These are phyloP conservation scores for Limonium bicolor DNA, from an alignment of 148 eudicot species.

Conservation along the genomic window DNA sequence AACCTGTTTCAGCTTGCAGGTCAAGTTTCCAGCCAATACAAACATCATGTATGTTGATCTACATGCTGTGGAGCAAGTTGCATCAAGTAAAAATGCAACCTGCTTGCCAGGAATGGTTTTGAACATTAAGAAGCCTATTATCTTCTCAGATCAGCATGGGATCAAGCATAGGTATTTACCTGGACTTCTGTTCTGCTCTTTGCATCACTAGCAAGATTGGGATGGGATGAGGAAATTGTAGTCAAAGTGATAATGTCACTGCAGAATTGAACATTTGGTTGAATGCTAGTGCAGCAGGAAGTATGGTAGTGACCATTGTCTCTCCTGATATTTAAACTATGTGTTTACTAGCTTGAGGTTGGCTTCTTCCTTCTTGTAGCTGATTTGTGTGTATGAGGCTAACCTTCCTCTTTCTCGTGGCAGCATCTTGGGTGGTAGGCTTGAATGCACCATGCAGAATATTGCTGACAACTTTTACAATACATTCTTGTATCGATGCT, in stretches of 20 bases:
- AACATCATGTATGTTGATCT: constrained; percentile 90
- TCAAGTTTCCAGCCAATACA: constrained; percentile 89
- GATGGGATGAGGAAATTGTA: not conserved
- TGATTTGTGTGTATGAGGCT: no score
- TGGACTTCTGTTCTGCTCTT: not conserved
- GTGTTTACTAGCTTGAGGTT: no score
- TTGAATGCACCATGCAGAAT: constrained; percentile 99
- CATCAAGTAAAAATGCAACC: constrained; percentile 43
- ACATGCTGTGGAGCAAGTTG: constrained; percentile 72
- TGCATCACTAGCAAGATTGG: not conserved
- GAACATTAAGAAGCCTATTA: constrained; percentile 71
- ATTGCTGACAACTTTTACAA: constrained; percentile 77
- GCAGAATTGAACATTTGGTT: no score
- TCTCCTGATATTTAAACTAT: no score
- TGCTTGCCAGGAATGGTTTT: constrained; percentile 93
- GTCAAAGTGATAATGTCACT: not conserved
- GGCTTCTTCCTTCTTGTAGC: no score
- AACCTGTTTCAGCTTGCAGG: constrained; percentile 54
- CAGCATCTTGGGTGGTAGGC: constrained; percentile 87
- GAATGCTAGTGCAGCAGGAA: no score
- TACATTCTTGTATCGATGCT: constrained; percentile 37
- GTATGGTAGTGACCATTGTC: no score
- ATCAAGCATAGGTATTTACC: constrained; percentile 45
- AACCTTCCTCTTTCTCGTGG: constrained; percentile 12
- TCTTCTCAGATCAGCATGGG: constrained; percentile 67